Base-by-base conservation (phyloP, 257 asterid genomes). In the Solanum paucissectum region DNA sequence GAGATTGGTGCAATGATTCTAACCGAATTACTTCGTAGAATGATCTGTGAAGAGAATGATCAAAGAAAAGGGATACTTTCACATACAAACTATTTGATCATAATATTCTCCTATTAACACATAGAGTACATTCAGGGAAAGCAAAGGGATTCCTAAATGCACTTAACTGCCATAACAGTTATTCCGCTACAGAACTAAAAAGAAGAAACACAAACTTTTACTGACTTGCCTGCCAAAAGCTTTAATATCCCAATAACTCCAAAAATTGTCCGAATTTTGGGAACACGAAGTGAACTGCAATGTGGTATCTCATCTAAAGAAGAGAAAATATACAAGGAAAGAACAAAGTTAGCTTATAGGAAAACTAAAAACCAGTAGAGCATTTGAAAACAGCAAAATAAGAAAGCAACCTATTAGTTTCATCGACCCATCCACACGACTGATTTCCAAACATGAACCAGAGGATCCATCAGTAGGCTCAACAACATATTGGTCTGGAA, bases 381-480 rank as follows among this genome's bases (percentile, higher is more conserved):
- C 62, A 46, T 85, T 42, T 25, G 42, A 44, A 86, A 36, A 71
- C 34, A 58, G 42, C 55, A 88, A 18, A 18, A 7, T 14, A 89
- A 32, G 85, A 29, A 58, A 34, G 84, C 5, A 86, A 97, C 98
- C 98, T 20, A 91, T 89, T 40, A 91, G 91, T 84, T 88, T 90
- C 89, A 95, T 90, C 73, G 98, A 94, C 42, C 94, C 98, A 87
- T 92, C 92, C 42, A 76, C 84, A 89, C 98, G 96, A 87, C 93
- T 95, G 91, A 97, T 90, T 71, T 93, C 87, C 90, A 95, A 86
- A 87, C 90, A 94, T 21, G 95, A 93, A 49, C 93, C 93, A 40
- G 96, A 93, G 69, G 98, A 95, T 62, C 99, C 98, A 87, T 95
- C 98, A 44, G 93, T 93, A 4, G 99, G 98, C 92, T 97, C 99